Evolutionary conservation across 331 rosid species (phyloP), one percentile per base, ranked within the genome.

Genomic region (Pyracantha coccinea): DNA sequence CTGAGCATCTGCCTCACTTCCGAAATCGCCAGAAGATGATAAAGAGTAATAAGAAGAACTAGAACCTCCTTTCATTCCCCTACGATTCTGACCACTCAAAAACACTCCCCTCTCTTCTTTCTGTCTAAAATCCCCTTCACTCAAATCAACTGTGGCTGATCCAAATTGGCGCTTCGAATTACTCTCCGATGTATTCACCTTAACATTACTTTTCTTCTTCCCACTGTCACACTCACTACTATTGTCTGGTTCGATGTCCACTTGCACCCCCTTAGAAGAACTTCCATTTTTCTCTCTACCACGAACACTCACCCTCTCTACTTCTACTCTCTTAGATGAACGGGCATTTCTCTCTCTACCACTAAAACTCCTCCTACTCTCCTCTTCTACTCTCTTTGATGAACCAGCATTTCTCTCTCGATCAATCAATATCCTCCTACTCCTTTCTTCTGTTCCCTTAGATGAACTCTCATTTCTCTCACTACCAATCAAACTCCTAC

Each of bases 31-130:
- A 12, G 89, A 65, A 14, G 91, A 90, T 23, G 92, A 86, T 53
- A 89, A 35, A 38, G 99, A 85, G 82, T 90, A 88, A 85, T 88
- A 92, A 78, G 97, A 92, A 72, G 99, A 94, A 84, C 91, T 92
- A 54, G 97, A 92, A 75, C 80, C 81, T 75, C 77, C 89, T 83
- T 84, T 86, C 57, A 74, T 83, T 50, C 72, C 72, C 85, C 85
- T 75, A 45, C 19, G 73, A 74, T 57, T 83, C 33, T 89, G 85
- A 73, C 68, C 76, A 69, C 84, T 85, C 29, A 47, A 73, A 75
- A 75, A 29, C 73, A 72, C 55, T 69, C 75, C 82, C 66, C 47
- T 83, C 63, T 75, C 87, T 55, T 79, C 86, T 73, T 52, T 77
- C 66, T 60, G 13, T 35, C 70, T 75, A 53, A 68, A 77, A 55